Percentiles rank a stretch among this genome's conserved stretches.
These are phyloP conservation scores for Phaeomoniella chlamydospora DNA, from an alignment of 2,329 filamentous ascomycete species.

Conservation along the genomic window DNA sequence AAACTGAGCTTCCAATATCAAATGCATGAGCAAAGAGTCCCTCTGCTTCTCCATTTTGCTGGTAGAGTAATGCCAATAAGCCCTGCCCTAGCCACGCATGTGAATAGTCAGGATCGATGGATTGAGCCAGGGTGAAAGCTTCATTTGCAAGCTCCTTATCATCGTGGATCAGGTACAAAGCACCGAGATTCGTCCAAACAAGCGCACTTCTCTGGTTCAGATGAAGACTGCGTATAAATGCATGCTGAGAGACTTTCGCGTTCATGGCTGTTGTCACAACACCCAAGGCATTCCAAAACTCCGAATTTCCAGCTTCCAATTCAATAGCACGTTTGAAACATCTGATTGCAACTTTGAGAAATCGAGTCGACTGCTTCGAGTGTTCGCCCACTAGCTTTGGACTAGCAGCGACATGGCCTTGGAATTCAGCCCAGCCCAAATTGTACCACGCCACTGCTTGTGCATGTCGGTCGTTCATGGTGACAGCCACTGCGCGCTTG, in stretches of 20 bases:
- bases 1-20: constrained; percentile 72
- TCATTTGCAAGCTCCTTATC: constrained; percentile 79
- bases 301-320: constrained; percentile 79
- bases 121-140: constrained; percentile 81
- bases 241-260: constrained; percentile 78
- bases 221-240: constrained; percentile 83
- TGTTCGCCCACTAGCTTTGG: constrained; percentile 16
- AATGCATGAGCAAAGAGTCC: constrained; percentile 87
- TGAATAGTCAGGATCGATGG: constrained; percentile 83
- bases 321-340: constrained; percentile 96
- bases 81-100: constrained; percentile 92
- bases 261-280: constrained; percentile 80
- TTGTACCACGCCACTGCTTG: constrained; percentile 97
- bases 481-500: constrained; percentile 68
- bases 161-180: constrained; percentile 69
- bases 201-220: constrained; percentile 76
- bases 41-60: constrained; percentile 62
- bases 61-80: constrained; percentile 62
- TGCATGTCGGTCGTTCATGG: constrained; percentile 62
- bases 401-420: constrained; percentile 46
- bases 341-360: constrained; percentile 66
- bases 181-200: constrained; percentile 82
- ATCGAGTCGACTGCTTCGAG: constrained; percentile 44
- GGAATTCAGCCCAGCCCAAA: constrained; percentile 82
- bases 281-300: constrained; percentile 95